Evolutionary conservation across 1,284 basidiomycete genomes (phyloP).

Genomic region (Apiotrichum montevideense): DNA sequence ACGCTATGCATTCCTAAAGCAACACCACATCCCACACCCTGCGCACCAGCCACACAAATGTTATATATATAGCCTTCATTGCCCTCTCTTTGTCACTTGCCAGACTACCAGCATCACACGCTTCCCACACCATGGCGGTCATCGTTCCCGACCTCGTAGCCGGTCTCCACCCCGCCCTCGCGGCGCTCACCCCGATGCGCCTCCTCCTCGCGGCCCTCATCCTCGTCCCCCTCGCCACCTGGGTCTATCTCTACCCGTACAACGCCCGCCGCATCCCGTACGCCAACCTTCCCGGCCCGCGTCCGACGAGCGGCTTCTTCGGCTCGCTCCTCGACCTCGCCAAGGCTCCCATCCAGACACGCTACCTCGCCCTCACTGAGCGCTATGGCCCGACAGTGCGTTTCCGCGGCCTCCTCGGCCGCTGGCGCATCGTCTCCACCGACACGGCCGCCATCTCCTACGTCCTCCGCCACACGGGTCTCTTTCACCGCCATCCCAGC

Average conservation of each 20-base stretch:
- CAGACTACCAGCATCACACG: no score
- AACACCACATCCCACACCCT: no score
- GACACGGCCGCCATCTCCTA: conserved; percentile 59
- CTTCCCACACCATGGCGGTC: conserved; percentile 18
- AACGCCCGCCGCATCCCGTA: conserved; percentile 1
- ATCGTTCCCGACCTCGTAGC: conserved; percentile 28
- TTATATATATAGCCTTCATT: no score
- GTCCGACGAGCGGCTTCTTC: conserved; percentile 4
- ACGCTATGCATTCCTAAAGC: no score
- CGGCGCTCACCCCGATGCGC: conserved; percentile 17
- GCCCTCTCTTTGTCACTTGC: no score
- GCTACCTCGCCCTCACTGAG: neutral
- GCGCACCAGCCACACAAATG: no score
- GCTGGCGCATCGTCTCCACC: conserved; percentile 53
- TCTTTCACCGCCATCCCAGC: conserved; percentile 62
- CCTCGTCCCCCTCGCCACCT: conserved; percentile 43
- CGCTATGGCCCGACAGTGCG: conserved; percentile 21
- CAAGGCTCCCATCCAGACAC: neutral
- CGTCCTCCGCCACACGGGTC: conserved; percentile 57
- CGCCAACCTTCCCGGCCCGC: conserved; percentile 14
- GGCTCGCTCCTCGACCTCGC: conserved; percentile 1
- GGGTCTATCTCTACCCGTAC: conserved; percentile 28
- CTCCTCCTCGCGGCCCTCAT: conserved; percentile 44
- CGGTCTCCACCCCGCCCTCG: conserved; percentile 16
- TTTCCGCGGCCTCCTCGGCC: conserved; percentile 24